Evolutionary conservation across 352 stramenopile genomes (phyloP).

Genomic region (Pythium sukuiense): DNA sequence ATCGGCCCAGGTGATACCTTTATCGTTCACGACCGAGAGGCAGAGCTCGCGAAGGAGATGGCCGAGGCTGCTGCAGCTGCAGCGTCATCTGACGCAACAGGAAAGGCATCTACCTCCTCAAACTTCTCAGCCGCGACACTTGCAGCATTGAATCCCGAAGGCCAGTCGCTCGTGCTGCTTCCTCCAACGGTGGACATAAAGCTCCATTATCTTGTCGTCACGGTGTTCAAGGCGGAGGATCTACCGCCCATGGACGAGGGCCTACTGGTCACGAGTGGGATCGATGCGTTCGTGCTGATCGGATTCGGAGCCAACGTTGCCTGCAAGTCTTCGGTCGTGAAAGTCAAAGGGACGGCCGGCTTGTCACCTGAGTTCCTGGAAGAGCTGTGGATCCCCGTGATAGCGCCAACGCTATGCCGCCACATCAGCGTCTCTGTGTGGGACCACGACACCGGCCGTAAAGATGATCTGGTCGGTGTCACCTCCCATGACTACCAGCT

Average conservation of each 20-base stretch:
- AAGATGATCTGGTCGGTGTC: slow-evolving; percentile 74
- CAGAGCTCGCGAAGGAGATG: slow-evolving; percentile 62
- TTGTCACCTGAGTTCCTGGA: slow-evolving; percentile 69
- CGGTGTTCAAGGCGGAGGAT: slow-evolving; percentile 77
- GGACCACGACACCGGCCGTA: slow-evolving; percentile 71
- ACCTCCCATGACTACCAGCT: slow-evolving; percentile 71
- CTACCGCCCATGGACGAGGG: slow-evolving; percentile 77
- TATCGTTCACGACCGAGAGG: slow-evolving; percentile 66
- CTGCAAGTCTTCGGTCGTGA: slow-evolving; percentile 56
- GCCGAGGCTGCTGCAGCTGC: slow-evolving; percentile 14
- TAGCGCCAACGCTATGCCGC: slow-evolving; percentile 67
- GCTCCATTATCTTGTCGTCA: slow-evolving; percentile 79
- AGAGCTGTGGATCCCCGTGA: slow-evolving; percentile 86
- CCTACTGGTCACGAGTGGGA: slow-evolving; percentile 53
- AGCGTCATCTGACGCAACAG: neutral
- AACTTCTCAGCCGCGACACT: too few relatives aligned
- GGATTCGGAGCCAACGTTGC: slow-evolving; percentile 55
- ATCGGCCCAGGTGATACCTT: slow-evolving; percentile 69
- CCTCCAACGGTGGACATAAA: slow-evolving; percentile 77
- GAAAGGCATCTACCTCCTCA: slow-evolving; percentile 1
- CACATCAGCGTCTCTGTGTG: slow-evolving; percentile 77
- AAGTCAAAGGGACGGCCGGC: slow-evolving; percentile 51
- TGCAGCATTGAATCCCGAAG: slow-evolving; percentile 18
- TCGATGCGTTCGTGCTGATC: slow-evolving; percentile 82
- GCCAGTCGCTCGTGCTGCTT: slow-evolving; percentile 57